Evolutionary conservation across 1,139 yeast species (phyloP).

Genomic region (Lodderomyces metapsilosis): DNA sequence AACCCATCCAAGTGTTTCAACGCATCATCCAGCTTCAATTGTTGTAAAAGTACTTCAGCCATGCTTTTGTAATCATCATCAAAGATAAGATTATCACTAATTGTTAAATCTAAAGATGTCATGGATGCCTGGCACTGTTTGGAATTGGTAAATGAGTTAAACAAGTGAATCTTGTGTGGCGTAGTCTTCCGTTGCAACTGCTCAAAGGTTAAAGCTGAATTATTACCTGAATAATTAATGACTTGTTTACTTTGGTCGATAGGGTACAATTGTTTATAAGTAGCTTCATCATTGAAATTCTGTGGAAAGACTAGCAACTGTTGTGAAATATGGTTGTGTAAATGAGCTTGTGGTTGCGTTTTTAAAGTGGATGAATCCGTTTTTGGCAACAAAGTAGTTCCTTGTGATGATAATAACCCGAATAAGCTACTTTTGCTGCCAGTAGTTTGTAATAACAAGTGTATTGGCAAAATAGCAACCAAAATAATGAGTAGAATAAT

Average conservation of each 20-base stretch:
- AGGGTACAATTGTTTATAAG: not conserved
- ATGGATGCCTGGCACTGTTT: conserved; percentile 3
- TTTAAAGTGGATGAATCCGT: not conserved
- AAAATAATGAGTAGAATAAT: not conserved
- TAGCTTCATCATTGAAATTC: conserved; percentile 4
- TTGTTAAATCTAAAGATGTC: conserved; percentile 5
- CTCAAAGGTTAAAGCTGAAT: conserved; percentile 6
- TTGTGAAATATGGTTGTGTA: conserved; percentile 1
- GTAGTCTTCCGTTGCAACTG: conserved; percentile 2
- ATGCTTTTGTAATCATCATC: conserved; percentile 12
- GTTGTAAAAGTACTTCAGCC: conserved; percentile 15
- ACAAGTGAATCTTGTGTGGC: conserved; percentile 5
- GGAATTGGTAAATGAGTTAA: conserved; percentile 5
- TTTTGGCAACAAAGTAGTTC: not conserved
- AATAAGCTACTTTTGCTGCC: not conserved
- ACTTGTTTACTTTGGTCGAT: conserved; percentile 2
- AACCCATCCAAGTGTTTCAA: conserved; percentile 20
- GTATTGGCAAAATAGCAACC: not conserved
- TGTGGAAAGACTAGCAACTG: conserved; percentile 6
- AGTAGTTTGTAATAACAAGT: not conserved
- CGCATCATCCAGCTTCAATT: conserved; percentile 18
- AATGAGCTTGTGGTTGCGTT: not conserved
- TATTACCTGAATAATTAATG: conserved; percentile 6
- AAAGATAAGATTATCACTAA: conserved; percentile 9
- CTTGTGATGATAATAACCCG: not conserved